These are phyloP conservation scores for Udeniomyces megalosporus DNA, from an alignment of 768 basidiomycete genomes.

Conservation along the genomic window DNA sequence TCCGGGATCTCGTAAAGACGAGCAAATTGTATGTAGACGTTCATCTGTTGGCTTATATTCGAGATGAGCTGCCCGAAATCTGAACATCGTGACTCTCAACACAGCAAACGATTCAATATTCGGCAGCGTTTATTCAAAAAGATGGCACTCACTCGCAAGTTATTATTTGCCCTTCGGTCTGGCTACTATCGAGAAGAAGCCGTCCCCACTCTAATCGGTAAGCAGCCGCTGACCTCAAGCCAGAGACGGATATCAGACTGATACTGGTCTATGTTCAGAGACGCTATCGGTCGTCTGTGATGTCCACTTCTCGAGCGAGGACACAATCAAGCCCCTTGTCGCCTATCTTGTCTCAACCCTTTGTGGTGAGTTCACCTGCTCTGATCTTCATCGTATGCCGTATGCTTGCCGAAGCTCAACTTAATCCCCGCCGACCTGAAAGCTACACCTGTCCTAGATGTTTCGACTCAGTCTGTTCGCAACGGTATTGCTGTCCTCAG, in stretches of 20 bases:
- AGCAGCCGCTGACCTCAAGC: background rate
- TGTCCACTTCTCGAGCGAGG: constrained; percentile 55
- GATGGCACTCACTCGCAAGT: constrained; percentile 50
- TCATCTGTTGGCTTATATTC: background rate
- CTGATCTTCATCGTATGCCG: background rate
- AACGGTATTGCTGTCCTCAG: constrained; percentile 37
- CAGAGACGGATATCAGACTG: background rate
- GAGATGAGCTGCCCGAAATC: background rate
- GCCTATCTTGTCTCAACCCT: constrained; percentile 72
- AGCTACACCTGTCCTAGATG: background rate
- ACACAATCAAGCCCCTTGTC: constrained; percentile 66
- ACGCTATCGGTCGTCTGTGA: constrained; percentile 38
- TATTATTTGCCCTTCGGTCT: constrained; percentile 68
- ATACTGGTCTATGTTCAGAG: background rate
- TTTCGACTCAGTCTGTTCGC: background rate
- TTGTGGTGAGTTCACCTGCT: constrained; percentile 37
- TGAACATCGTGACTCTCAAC: background rate
- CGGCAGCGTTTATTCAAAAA: constrained; percentile 51
- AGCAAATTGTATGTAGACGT: constrained; percentile 40
- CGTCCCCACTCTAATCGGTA: constrained; percentile 38
- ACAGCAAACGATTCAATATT: constrained; percentile 49
- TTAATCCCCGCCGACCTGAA: too few relatives aligned
- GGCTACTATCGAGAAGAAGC: constrained; percentile 52
- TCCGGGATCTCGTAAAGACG: constrained; percentile 50
- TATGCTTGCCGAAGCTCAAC: background rate